Evolutionary conservation across 1,284 basidiomycete species (phyloP).

Genomic region (Porphyrellus sp.): DNA sequence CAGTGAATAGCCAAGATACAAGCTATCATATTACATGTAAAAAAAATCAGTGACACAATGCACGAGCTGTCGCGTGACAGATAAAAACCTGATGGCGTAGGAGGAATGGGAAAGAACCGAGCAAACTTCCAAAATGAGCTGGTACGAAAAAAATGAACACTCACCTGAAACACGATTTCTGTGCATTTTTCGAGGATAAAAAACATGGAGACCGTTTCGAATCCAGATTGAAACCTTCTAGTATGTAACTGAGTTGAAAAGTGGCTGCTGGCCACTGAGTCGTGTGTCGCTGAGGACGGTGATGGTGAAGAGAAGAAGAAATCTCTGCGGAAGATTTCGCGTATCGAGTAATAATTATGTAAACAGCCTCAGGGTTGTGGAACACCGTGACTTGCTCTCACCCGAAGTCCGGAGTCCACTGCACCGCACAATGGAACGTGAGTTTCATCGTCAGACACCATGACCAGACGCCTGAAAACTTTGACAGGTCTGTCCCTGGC

Average conservation of each 20-base stretch:
- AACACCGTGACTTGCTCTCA: too few species aligned
- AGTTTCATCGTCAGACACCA: conserved; percentile 15
- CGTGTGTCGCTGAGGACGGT: conserved; percentile 33
- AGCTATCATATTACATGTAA: conserved; percentile 38
- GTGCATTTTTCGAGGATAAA: conserved; percentile 44
- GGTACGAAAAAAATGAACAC: conserved; percentile 29
- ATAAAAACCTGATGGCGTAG: conserved; percentile 33
- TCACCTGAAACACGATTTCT: conserved; percentile 48
- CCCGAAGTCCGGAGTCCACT: not conserved
- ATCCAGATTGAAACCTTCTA: conserved; percentile 47
- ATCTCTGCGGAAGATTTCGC: conserved; percentile 23
- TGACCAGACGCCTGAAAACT: conserved; percentile 3
- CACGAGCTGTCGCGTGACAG: conserved; percentile 36
- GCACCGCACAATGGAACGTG: conserved; percentile 31
- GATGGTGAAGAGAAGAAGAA: conserved; percentile 32
- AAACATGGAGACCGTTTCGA: conserved; percentile 48
- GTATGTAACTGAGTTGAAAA: conserved; percentile 11
- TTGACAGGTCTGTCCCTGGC: conserved; percentile 63
- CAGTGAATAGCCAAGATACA: conserved; percentile 10
- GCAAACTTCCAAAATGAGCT: conserved; percentile 28
- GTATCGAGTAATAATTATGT: conserved; percentile 34
- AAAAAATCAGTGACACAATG: conserved; percentile 36
- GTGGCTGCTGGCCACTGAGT: conserved; percentile 35
- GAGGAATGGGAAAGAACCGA: conserved; percentile 18
- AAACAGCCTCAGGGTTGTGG: conserved; percentile 22